Conservation (phyloP, 2,329 filamentous ascomycete genomes). For the Pestalotiopsis sp. region DNA sequence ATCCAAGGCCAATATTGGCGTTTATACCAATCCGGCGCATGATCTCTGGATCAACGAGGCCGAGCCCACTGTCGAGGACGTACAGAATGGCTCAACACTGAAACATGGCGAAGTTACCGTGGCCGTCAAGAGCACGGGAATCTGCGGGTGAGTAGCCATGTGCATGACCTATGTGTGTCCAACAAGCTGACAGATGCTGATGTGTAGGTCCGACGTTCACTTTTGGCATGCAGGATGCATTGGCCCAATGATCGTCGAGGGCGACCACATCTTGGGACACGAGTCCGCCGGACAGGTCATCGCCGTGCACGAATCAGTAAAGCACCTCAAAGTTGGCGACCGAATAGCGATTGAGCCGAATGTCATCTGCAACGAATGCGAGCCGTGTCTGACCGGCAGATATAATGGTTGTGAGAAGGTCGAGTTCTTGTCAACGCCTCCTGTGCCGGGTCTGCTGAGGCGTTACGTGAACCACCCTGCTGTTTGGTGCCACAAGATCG, state of each 20-base stretch:
- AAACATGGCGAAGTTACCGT: constrained; percentile 85
- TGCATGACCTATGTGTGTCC: not conserved
- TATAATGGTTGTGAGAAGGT: constrained; percentile 95
- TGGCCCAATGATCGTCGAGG: constrained; percentile 90
- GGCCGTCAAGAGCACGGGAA: constrained; percentile 90
- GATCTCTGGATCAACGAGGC: constrained; percentile 87
- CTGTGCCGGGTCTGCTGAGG: constrained; percentile 82
- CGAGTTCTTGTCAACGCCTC: constrained; percentile 87
- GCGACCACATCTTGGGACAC: constrained; percentile 90
- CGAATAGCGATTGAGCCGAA: constrained; percentile 94
- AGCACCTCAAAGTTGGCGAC: constrained; percentile 78
- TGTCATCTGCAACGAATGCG: constrained; percentile 87
- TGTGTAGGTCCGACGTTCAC: constrained; percentile 81
- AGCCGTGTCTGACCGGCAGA: constrained; percentile 86
- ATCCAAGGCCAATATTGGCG: constrained; percentile 87
- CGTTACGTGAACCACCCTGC: constrained; percentile 95
- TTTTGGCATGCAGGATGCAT: constrained; percentile 98
- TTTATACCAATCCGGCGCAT: constrained; percentile 92
- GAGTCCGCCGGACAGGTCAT: constrained; percentile 87
- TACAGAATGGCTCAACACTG: constrained; percentile 68
- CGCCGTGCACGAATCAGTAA: constrained; percentile 81
- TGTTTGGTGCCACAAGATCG: constrained; percentile 95
- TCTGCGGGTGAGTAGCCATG: constrained; percentile 73
- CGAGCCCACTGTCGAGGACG: constrained; percentile 74
- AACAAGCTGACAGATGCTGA: constrained; percentile 19